phyloP scores from a whole-genome alignment of 164 flowering plant species.

The Kingdonia uniflora region DNA sequence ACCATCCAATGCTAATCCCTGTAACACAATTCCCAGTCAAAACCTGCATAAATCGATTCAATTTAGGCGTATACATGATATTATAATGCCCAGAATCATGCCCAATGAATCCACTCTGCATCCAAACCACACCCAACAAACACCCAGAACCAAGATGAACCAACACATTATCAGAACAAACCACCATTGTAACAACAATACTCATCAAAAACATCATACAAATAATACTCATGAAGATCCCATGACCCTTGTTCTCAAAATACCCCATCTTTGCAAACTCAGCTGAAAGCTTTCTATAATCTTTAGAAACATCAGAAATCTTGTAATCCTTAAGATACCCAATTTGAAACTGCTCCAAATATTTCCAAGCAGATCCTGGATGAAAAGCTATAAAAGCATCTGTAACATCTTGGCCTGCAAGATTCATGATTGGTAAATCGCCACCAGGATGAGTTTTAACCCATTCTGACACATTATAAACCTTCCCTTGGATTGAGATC shows the following conservation, averaged over 20 bases:
- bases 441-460: slow-evolving; percentile 70
- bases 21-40: slow-evolving; percentile 15
- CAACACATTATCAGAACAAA: slow-evolving; percentile 10
- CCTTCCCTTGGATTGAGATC: slow-evolving; percentile 82
- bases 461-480: slow-evolving; percentile 74
- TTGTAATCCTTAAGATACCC: slow-evolving; percentile 14
- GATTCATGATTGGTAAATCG: slow-evolving; percentile 23
- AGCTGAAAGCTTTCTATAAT: slow-evolving; percentile 41
- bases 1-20: slow-evolving; percentile 23
- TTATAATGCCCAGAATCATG: slow-evolving; percentile 23
- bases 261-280: slow-evolving; percentile 51
- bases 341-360: slow-evolving; percentile 16
- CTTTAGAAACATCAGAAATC: slow-evolving; percentile 49
- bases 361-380: slow-evolving; percentile 20
- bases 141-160: slow-evolving; percentile 10
- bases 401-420: slow-evolving; percentile 24
- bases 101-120: slow-evolving; percentile 19
- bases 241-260: slow-evolving; percentile 73
- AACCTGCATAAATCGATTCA: slow-evolving; percentile 9
- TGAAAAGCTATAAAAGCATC: slow-evolving; percentile 27
- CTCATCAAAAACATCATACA: not conserved
- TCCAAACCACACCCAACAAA: slow-evolving; percentile 17
- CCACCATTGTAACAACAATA: slow-evolving; percentile 7
- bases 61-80: slow-evolving; percentile 4
- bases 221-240: slow-evolving; percentile 8